phyloP scores from a whole-genome alignment of 2,329 filamentous ascomycete genomes.

The Penicillium sclerotigenum region DNA sequence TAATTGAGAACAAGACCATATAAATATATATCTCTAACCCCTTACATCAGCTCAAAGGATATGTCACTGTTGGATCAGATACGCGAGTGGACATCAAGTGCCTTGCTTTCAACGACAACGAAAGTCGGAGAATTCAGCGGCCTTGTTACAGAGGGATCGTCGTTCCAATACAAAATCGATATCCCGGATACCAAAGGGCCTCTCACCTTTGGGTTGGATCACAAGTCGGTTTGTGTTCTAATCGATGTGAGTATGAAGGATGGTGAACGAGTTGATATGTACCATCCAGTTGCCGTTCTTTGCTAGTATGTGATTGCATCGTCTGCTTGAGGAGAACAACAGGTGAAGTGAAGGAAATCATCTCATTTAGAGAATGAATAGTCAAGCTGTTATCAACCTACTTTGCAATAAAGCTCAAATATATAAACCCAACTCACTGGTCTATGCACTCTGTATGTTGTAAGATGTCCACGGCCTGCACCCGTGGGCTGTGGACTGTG shows the following conservation, averaged over 20 bases:
- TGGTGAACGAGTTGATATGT: neutral
- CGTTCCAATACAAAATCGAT: neutral
- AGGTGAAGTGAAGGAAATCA: neutral
- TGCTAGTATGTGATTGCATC: neutral
- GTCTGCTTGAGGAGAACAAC: neutral
- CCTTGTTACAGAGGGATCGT: neutral
- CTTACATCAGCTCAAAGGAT: neutral
- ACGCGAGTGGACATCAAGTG: neutral
- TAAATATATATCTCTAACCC: neutral
- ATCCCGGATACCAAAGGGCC: neutral
- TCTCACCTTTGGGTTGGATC: neutral
- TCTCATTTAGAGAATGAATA: neutral
- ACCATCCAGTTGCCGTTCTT: neutral
- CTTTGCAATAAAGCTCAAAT: neutral
- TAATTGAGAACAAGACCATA: accelerated
- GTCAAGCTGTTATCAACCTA: neutral
- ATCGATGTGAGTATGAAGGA: neutral
- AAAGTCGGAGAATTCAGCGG: neutral
- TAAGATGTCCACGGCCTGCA: no score
- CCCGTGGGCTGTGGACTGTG: no score
- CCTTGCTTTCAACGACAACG: neutral
- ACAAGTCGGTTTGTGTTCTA: neutral
- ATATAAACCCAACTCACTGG: neutral
- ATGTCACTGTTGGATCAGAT: neutral
- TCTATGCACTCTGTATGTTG: neutral